A percentile compares a stretch with the other conserved stretches of the same genome.
Conservation (phyloP, 768 basidiomycete genomes). For the Fomitopsis pulvina region DNA sequence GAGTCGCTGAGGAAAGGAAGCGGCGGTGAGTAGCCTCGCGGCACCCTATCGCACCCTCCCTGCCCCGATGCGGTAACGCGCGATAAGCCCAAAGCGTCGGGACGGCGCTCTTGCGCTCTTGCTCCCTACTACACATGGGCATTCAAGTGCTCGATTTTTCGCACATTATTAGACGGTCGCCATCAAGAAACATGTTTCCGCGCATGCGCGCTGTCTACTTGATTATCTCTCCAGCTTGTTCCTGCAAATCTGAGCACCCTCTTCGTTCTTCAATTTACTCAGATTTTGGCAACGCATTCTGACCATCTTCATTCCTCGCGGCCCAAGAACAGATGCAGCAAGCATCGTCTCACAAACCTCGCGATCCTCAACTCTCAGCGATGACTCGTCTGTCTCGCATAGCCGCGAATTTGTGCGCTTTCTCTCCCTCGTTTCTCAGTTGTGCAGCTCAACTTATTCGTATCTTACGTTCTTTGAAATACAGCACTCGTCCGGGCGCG, state of each 20-base stretch:
- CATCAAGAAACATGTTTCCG: too few relatives aligned
- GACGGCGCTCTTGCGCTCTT: not conserved
- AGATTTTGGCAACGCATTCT: not conserved
- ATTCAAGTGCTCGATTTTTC: too few relatives aligned
- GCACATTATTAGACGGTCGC: too few relatives aligned
- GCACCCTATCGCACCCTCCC: not conserved
- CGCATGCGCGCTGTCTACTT: too few relatives aligned
- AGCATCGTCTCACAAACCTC: conserved; percentile 8
- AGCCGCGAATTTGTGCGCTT: conserved; percentile 56
- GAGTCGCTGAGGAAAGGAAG: not conserved
- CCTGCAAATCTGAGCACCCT: not conserved
- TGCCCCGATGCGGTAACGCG: not conserved
- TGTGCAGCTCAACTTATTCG: conserved; percentile 25
- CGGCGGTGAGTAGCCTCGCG: conserved; percentile 1
- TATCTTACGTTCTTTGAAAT: conserved; percentile 13
- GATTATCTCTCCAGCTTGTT: too few relatives aligned
- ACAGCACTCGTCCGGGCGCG: conserved; percentile 69
- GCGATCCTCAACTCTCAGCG: not conserved
- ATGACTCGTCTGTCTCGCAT: conserved; percentile 41
- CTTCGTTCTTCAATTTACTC: not conserved
- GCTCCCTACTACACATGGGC: not conserved
- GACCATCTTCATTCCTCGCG: not conserved
- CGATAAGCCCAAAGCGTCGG: not conserved
- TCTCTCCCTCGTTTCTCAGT: conserved; percentile 51
- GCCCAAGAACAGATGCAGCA: conserved; percentile 10